phyloP scores from a whole-genome alignment of 495 filamentous ascomycete species.

The Hypoxylon lienhwacheense region DNA sequence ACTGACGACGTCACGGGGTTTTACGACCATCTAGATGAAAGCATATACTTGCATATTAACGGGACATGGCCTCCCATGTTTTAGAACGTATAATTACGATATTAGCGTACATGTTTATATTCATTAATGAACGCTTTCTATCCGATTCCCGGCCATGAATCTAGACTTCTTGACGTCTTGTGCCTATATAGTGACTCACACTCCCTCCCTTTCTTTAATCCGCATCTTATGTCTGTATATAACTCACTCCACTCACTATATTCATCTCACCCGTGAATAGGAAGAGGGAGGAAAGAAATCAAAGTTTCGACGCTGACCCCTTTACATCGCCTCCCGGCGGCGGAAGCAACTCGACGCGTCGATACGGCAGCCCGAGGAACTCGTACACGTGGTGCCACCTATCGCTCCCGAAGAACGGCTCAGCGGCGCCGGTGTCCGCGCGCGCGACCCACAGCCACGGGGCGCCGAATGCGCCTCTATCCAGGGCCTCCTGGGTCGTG shows the following conservation, averaged over 20 bases:
- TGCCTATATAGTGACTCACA: no score
- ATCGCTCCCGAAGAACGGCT: conserved; percentile 80
- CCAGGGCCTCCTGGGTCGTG: conserved; percentile 61
- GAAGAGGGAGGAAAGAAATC: no score
- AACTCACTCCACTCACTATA: no score
- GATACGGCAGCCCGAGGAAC: conserved; percentile 45
- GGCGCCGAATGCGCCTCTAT: conserved; percentile 69
- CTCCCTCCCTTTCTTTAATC: no score
- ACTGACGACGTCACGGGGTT: conserved; percentile 25
- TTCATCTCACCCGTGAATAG: no score
- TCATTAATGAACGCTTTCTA: conserved; percentile 7
- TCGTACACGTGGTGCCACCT: conserved; percentile 55
- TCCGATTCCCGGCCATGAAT: no score
- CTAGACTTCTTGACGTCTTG: no score
- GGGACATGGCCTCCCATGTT: conserved; percentile 7
- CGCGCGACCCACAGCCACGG: conserved; percentile 78
- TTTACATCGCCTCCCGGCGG: conserved; percentile 13
- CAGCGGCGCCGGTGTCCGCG: conserved; percentile 50
- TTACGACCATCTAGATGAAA: conserved; percentile 27
- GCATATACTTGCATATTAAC: conserved; percentile 7
- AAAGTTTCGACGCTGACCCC: conserved; percentile 23
- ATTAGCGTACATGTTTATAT: conserved; percentile 20
- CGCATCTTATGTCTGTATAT: no score
- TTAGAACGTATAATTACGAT: conserved; percentile 14
- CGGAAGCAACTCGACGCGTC: conserved; percentile 40